Conservation (phyloP, 148 eudicot genomes). For the Beta vulgaris region DNA sequence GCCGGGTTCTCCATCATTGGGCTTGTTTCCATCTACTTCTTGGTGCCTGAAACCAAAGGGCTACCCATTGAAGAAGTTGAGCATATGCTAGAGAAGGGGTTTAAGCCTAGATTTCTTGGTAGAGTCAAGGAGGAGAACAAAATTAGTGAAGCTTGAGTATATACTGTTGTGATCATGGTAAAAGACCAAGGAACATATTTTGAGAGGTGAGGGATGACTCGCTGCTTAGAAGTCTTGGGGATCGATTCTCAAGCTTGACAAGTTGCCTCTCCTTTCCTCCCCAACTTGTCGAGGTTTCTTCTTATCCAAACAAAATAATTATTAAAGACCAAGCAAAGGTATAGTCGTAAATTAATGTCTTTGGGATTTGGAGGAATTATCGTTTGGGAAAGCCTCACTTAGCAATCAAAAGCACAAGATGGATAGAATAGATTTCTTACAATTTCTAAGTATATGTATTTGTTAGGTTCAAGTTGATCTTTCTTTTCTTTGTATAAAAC, state of each 20-base stretch:
- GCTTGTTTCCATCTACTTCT: conserved; percentile 50
- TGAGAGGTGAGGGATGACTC: too few species aligned
- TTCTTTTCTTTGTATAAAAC: not conserved
- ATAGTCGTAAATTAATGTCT: not conserved
- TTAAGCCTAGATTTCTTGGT: conserved; percentile 41
- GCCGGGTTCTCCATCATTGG: conserved; percentile 58
- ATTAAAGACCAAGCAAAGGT: not conserved
- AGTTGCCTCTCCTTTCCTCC: too few species aligned
- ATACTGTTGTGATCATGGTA: not conserved
- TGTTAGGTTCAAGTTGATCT: not conserved
- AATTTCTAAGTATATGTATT: not conserved
- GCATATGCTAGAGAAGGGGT: conserved; percentile 71
- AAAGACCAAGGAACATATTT: too few species aligned
- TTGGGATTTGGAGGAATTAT: too few species aligned
- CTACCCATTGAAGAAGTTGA: conserved; percentile 83
- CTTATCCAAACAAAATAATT: too few species aligned
- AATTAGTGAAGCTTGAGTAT: conserved; percentile 12
- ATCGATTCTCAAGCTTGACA: too few species aligned
- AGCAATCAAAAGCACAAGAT: not conserved
- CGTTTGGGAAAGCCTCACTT: not conserved
- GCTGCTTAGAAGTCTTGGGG: too few species aligned
- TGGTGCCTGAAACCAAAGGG: conserved; percentile 89
- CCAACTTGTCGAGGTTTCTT: too few species aligned
- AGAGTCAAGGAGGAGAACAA: conserved; percentile 18
- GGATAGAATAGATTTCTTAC: not conserved